Percentiles rank a stretch among this genome's conserved stretches.
Evolutionary conservation across 2,329 filamentous ascomycete genomes (phyloP).

Genomic region (Colletotrichum incanum): DNA sequence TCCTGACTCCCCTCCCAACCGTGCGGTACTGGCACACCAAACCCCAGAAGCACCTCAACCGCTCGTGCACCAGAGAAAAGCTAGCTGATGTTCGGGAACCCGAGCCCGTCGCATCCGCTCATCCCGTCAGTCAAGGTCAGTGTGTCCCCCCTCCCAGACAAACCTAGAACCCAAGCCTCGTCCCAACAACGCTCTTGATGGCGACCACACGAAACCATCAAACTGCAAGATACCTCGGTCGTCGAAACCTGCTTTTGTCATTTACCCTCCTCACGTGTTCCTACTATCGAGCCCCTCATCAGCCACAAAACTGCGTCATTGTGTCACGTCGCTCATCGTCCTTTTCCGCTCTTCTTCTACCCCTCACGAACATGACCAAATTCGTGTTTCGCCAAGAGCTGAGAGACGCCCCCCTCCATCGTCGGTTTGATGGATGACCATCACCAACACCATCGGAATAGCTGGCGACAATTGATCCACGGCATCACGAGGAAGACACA

Average conservation of each 20-base stretch:
- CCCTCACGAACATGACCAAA: constrained; percentile 15
- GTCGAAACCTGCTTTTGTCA: constrained; percentile 15
- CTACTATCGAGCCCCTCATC: background rate
- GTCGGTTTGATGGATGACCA: background rate
- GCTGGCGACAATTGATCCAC: constrained; percentile 1
- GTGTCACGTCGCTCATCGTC: background rate
- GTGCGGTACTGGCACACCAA: constrained; percentile 12
- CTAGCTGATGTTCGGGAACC: constrained; percentile 2
- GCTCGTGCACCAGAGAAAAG: background rate
- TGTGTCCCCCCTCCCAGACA: background rate
- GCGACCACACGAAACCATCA: constrained; percentile 39
- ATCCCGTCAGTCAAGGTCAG: background rate
- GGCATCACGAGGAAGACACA: background rate
- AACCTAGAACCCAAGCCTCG: constrained; percentile 7
- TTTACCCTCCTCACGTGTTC: background rate
- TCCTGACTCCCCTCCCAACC: background rate
- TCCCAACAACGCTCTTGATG: constrained; percentile 11
- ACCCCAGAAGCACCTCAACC: constrained; percentile 24
- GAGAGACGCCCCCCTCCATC: constrained; percentile 4
- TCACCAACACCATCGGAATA: background rate
- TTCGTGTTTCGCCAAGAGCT: constrained; percentile 16
- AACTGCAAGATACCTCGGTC: constrained; percentile 20
- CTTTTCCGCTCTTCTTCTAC: background rate
- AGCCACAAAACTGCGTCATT: constrained; percentile 21
- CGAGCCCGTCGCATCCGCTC: constrained; percentile 5